These are phyloP conservation scores for Paecilomyces variotii DNA, from an alignment of 2,329 filamentous ascomycete species.

Conservation along the genomic window DNA sequence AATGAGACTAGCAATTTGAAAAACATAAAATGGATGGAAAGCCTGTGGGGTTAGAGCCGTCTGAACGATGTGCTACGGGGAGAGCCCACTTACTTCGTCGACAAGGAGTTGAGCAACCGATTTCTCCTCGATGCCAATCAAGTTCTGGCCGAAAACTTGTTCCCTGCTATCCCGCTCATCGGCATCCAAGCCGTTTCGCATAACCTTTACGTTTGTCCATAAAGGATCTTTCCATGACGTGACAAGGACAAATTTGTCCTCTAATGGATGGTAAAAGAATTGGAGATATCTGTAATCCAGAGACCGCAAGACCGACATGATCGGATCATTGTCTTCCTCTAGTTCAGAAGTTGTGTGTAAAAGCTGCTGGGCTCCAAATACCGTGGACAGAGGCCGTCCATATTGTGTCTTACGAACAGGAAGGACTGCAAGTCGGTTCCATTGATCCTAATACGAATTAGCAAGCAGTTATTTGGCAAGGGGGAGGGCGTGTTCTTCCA, in stretches of 20 bases:
- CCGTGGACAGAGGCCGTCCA: slow-evolving; percentile 55
- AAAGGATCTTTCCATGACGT: slow-evolving; percentile 90
- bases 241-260: slow-evolving; percentile 79
- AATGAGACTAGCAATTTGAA: slow-evolving; percentile 87
- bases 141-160: slow-evolving; percentile 78
- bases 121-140: slow-evolving; percentile 92
- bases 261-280: slow-evolving; percentile 80
- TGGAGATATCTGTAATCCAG: slow-evolving; percentile 92
- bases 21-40: slow-evolving; percentile 97
- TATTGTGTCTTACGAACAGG: slow-evolving; percentile 54
- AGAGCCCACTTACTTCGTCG: slow-evolving; percentile 60
- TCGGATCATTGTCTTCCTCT: slow-evolving; percentile 65
- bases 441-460: slow-evolving; percentile 63
- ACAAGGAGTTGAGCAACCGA: slow-evolving; percentile 71
- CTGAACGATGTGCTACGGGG: not conserved
- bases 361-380: slow-evolving; percentile 49
- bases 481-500: slow-evolving; percentile 22
- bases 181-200: slow-evolving; percentile 73
- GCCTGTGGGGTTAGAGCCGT: slow-evolving; percentile 39
- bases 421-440: slow-evolving; percentile 83
- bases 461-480: slow-evolving; percentile 10
- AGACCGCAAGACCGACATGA: slow-evolving; percentile 65
- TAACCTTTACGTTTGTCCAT: slow-evolving; percentile 70
- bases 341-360: slow-evolving; percentile 54
- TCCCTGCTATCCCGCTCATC: slow-evolving; percentile 81